phyloP scores from a whole-genome alignment of 1,284 basidiomycete species.

The Butyriboletus appendiculatus region DNA sequence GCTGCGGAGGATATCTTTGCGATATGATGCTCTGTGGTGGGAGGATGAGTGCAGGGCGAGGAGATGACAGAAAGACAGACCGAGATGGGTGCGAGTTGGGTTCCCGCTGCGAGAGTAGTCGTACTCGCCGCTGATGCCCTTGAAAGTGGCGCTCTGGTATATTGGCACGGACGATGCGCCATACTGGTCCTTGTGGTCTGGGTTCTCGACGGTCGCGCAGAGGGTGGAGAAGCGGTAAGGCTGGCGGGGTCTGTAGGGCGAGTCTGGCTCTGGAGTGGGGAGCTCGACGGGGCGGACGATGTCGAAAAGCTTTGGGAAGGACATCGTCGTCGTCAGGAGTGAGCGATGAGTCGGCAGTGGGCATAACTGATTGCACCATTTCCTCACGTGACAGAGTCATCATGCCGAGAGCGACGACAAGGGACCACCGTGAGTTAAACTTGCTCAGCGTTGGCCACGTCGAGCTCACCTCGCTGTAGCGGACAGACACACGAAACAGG shows the following conservation, averaged over 20 bases:
- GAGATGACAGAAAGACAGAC: conserved; percentile 46
- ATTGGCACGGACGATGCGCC: conserved; percentile 94
- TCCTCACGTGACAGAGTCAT: conserved; percentile 19
- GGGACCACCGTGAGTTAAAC: conserved; percentile 42
- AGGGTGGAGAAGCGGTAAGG: conserved; percentile 83
- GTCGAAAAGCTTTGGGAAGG: conserved; percentile 24
- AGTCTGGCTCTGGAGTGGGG: conserved; percentile 78
- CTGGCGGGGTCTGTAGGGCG: conserved; percentile 61
- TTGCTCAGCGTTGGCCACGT: conserved; percentile 1
- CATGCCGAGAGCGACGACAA: conserved; percentile 35
- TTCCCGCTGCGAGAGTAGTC: conserved; percentile 97
- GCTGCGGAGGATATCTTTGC: conserved; percentile 91
- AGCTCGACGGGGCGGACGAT: conserved; percentile 41
- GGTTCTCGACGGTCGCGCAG: conserved; percentile 90
- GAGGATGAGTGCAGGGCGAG: conserved; percentile 2
- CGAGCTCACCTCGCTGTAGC: conserved; percentile 33
- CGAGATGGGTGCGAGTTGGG: conserved; percentile 92
- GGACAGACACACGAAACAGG: conserved; percentile 48
- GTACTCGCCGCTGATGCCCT: conserved; percentile 88
- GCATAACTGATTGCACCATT: conserved; percentile 21
- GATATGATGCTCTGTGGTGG: conserved; percentile 81
- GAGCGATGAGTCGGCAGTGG: background rate
- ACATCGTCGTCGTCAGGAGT: conserved; percentile 21
- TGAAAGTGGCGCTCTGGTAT: conserved; percentile 98
- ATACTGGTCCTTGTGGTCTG: conserved; percentile 92